Evolutionary conservation across 2,329 filamentous ascomycete genomes (phyloP), one percentile per base, ranked within the genome.

Genomic region (Monosporascus sp.): DNA sequence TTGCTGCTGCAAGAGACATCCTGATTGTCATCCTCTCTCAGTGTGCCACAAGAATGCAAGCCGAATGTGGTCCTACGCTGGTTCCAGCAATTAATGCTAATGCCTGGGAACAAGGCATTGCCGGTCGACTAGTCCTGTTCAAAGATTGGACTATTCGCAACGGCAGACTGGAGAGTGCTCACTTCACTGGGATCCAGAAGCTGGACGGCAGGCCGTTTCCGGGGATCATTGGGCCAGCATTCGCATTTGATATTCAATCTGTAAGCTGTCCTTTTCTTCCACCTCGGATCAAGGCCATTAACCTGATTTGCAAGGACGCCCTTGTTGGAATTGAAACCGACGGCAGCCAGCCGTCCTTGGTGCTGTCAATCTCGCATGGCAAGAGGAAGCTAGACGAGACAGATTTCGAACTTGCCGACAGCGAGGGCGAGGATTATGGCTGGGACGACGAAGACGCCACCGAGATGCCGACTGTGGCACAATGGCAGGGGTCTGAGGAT

Each of bases 101-200:
- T 20, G 82, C 88, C 43, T 97, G 92, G 92, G 91, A 96, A 55
- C 84, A 83, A 58, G 87, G 84, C 35, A 75, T 96, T 38, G 82
- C 83, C 56, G 88, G 84, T 43, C 80, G 90, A 51, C 68, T 96
- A 55, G 86, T 87, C 24, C 70, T 96, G 37, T 96, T 94, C 68
- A 81, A 88, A 62, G 90, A 96, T 71, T 92, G 83, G 81, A 79
- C 75, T 56, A 81, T 77, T 71, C 70, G 72, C 50, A 70, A 71
- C 44, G 70, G 71, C 45, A 70, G 68, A 18, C 71, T 75, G 24
- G 74, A 75, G 55, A 76, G 78, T 59, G 69, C 81, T 44, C 78
- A 82, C 53, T 76, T 88, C 59, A 82, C 78, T 11, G 84, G 84
- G 48, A 71, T 90, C 11, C 79, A 88, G 63, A 90, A 88, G 68